Evolutionary conservation across 768 basidiomycete genomes (phyloP), one percentile per base, ranked within the genome.

Genomic region (Arthromyces matolae): DNA sequence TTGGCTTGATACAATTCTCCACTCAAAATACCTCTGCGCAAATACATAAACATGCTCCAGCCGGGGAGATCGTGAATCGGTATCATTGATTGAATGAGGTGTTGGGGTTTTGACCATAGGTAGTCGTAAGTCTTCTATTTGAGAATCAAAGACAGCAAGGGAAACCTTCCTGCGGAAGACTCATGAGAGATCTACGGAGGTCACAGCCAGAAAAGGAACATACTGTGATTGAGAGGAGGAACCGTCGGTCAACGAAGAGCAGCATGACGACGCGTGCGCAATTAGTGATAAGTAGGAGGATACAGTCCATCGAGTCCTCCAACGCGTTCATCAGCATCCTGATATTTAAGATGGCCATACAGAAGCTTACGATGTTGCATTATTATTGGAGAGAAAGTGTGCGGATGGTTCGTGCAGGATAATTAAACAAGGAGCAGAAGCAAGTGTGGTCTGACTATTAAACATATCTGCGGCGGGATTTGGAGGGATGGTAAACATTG

Each of bases 131-230:
- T 67, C 57, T 39, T 73, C 67, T n/a, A 86, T 55, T 22, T 67
- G 68, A 19, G 81, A 79, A 58, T 87, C 85, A 54, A 87, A 87
- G 13, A 87, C 60, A 12, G 71, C 77, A 22, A 86, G 60, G 8
- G 67, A 60, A 19, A 67, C 55, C 13, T 45, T 42, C 8, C 46
- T 48, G 32, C 6, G 28, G 16, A 13, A 35, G 36, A 32, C 43
- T 33, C 18, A 28, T 8, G 28, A 28, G n/a, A 28, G n/a, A 0
- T 14, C 27, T 29, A 36, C 9, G 6, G 22, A 18, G 10, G 33
- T 22, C 14, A 22, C 23, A n/a, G 16, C 24, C 35, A 20, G 5
- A 24, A 37, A 16, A 31, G 20, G 22, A 29, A 29, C 29, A 18
- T 46, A 57, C 36, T 28, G 32, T 13, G 24, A 45, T 44, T 37